Evolutionary conservation across 495 filamentous ascomycete genomes (phyloP), one percentile per base, ranked within the genome.

Genomic region (Neurospora tetrasperma): DNA sequence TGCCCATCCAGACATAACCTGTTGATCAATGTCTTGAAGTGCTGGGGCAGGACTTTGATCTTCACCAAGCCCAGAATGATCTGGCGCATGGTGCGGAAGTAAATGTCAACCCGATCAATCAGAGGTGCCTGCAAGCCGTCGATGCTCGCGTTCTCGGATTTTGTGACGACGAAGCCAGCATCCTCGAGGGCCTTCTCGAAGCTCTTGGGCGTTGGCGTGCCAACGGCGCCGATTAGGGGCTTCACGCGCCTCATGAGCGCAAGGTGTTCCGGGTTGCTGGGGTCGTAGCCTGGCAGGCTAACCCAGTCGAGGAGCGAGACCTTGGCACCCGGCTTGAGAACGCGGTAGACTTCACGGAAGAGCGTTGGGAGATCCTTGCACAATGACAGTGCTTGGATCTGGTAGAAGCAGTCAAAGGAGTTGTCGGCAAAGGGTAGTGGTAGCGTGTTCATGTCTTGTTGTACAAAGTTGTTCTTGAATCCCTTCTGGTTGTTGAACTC

Each of bases 1-100:
- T 89, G 82, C 0, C 88, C 86, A 73, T 89, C 88, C 41, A 89
- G 77, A 73, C 87, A 88, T 42, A 90, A 77, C n/a, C 88, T 85
- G 74, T 90, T 86, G 75, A 90, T 88, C 66, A 90, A 76, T n/a
- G 87, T 85, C 83, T 86, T 87, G 83, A 90, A 89, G 75, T 90
- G 88, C 66, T 79, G 81, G 4, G 88, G 88, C 70, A 90, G 77
- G 10, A 85, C 78, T 42, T 80, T 84, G 38, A 88, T 27, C 72
- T 85, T 86, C 69, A 89, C 87, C 14, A 89, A 78, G 6, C 80
- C 85, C 42, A 87, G 79, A 44, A 89, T 86, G 20, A 86, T 79
- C 74, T 85, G 84, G 48, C 87, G 82, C 75, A 88, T 79, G 16
- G 86, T 86, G 35, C 87, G 84, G 81, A 90, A 90, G 77, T 89